Evolutionary conservation across 441 rosid species (phyloP), one percentile per base, ranked within the genome.

Genomic region (Bruguiera hainesii): DNA sequence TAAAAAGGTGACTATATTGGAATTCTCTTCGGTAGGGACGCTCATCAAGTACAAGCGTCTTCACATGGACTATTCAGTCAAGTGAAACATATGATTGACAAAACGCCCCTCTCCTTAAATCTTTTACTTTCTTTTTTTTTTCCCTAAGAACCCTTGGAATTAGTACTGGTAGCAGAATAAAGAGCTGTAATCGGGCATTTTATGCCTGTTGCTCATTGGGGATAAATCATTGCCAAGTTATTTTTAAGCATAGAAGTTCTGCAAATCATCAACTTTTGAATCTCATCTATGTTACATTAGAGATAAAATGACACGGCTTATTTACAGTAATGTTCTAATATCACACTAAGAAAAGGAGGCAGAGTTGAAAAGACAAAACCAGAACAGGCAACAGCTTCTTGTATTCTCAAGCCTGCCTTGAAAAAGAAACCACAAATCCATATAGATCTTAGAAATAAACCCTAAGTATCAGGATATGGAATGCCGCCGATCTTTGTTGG

Each of bases 401-500:
- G 65, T 53, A 64, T 71, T 71, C 66, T 57, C 73, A 55, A 57
- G 56, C 70, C 73, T 69, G 60, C 65, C 74, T 73, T 65, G n/a
- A 7, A 59, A 66, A 21, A 46, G 68, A 70, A 68, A 26, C 55
- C 61, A 37, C 42, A 31, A 55, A 58, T 29, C 25, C 49, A 28
- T n/a, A 21, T 39, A 13, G 59, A n/a, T 11, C n/a, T 31, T 25
- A 26, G 21, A 23, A 23, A 28, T 46, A 63, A 57, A 57, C 37
- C 2, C 30, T 37, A 20, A 11, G 68, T 58, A 72, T 91, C 83
- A 94, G 61, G 98, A 91, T 75, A 91, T 83, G 48, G 99, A 94
- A 77, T 94, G 97, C 73, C 97, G 73, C 30, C 97, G 73, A 79
- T 86, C 83, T 81, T 94, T 94, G 53, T 74, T 75, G 1, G 94